Base-by-base conservation (phyloP, 2,329 filamentous ascomycete species). In the Sarocladium kiliense region DNA sequence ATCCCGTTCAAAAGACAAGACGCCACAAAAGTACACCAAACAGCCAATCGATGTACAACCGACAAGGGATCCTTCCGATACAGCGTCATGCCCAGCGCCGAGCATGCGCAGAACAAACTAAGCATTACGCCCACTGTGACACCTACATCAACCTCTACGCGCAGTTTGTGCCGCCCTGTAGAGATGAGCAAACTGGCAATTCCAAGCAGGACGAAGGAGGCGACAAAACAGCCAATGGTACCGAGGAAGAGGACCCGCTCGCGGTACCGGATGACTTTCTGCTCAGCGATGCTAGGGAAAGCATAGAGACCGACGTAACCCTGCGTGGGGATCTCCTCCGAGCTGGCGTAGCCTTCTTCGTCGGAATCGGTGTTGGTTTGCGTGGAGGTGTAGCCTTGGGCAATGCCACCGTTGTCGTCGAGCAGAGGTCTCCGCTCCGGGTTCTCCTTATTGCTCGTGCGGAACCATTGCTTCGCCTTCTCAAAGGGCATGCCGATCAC, bases 121-220 rank as follows among this genome's bases (percentile, higher is more conserved):
- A 81, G 76, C 30, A 88, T 77, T 16, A 87, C 84, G 10, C 87
- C 88, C 39, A 89, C 75, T 1, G 88, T 77, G 2, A 89, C 86
- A 9, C 85, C 88, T 0, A 81, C 82, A 62, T 92, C 87, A 3
- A 93, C 89, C 66, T 89, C 84, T n/a, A 84, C 76, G 3, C 80
- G 77, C 60, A 87, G 76, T 66, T 81, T 87, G 65, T 84, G 85
- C 47, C 81, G 78, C 9, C 88, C 88, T 1, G 89, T 89, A 14
- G 76, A 71, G 30, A 88, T 82, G 36, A 94, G 78, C 10, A 87
- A 75, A 36, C 77, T 77, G 0, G 87, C 81, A 30, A 93, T 78
- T 49, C 79, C 67, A 34, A 91, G 77, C 9, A 93, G 77, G 6
- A 85, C 68, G 34, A 86, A 77, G 0, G 88, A 80, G 0, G 82